These are phyloP conservation scores for Epichloe bromicola DNA, from an alignment of 2,329 filamentous ascomycete genomes.

Conservation along the genomic window DNA sequence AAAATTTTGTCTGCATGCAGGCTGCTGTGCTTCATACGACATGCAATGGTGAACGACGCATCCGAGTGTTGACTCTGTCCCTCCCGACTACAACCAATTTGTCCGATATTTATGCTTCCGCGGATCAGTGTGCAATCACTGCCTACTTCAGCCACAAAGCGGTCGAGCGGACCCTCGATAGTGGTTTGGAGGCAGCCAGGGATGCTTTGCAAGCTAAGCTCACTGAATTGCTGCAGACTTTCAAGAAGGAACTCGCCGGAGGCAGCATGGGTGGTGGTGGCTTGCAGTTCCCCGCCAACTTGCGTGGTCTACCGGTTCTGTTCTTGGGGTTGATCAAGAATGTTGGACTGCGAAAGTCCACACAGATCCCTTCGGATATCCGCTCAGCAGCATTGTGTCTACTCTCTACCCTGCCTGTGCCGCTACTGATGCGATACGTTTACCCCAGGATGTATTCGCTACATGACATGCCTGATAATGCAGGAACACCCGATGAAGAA, in stretches of 20 bases:
- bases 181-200: constrained; percentile 76
- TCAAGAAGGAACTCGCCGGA: constrained; percentile 90
- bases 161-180: constrained; percentile 76
- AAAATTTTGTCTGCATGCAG: constrained; percentile 86
- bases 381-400: constrained; percentile 85
- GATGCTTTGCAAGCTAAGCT: constrained; percentile 87
- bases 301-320: constrained; percentile 74
- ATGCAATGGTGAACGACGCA: constrained; percentile 91
- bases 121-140: constrained; percentile 85
- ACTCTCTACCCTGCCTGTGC: constrained; percentile 84
- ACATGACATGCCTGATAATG: constrained; percentile 93
- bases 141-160: constrained; percentile 97
- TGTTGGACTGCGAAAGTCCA: constrained; percentile 81
- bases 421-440: constrained; percentile 86
- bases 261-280: constrained; percentile 93
- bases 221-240: constrained; percentile 84
- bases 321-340: constrained; percentile 96
- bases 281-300: constrained; percentile 85
- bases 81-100: constrained; percentile 86
- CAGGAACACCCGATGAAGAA: constrained; percentile 70
- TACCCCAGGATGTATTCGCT: constrained; percentile 75
- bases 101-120: constrained; percentile 85
- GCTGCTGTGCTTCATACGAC: constrained; percentile 93
- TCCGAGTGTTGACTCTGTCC: constrained; percentile 84
- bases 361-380: constrained; percentile 87